phyloP scores from a whole-genome alignment of 176 grass and related monocot species.

The Phyllostachys edulis region DNA sequence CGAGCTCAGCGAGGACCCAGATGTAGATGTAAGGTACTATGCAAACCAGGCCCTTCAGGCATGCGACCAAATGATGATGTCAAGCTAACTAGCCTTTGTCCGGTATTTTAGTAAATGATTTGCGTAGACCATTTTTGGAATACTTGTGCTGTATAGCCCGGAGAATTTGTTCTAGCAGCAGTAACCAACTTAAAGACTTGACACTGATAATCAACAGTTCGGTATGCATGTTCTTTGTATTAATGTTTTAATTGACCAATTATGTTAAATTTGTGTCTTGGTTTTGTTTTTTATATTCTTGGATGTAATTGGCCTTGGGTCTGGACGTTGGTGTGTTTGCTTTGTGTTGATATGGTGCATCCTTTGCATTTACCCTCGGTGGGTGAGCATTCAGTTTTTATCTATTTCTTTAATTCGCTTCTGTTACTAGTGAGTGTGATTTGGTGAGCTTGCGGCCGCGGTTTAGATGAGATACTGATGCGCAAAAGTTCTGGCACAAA shows the following conservation, averaged over 20 bases:
- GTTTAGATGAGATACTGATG: neutral
- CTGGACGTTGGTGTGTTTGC: neutral
- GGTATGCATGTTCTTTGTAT: neutral
- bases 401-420: neutral
- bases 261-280: neutral
- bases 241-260: neutral
- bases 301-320: neutral
- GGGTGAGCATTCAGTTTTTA: neutral
- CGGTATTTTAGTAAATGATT: constrained; percentile 24
- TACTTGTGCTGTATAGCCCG: constrained; percentile 5
- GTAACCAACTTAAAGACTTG: neutral
- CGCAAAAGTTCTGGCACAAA: neutral
- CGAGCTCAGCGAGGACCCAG: constrained; percentile 73
- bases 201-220: neutral
- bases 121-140: neutral
- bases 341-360: neutral
- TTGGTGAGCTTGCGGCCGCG: neutral
- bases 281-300: neutral
- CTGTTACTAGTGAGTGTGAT: neutral
- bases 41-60: constrained; percentile 63
- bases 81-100: constrained; percentile 34
- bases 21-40: constrained; percentile 78
- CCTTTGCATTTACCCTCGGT: neutral
- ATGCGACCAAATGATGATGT: constrained; percentile 75
- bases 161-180: neutral